A percentile compares a stretch with the other conserved stretches of the same genome.
These are phyloP conservation scores for Dimocarpus longan DNA, from an alignment of 345 rosid genomes.

Conservation along the genomic window DNA sequence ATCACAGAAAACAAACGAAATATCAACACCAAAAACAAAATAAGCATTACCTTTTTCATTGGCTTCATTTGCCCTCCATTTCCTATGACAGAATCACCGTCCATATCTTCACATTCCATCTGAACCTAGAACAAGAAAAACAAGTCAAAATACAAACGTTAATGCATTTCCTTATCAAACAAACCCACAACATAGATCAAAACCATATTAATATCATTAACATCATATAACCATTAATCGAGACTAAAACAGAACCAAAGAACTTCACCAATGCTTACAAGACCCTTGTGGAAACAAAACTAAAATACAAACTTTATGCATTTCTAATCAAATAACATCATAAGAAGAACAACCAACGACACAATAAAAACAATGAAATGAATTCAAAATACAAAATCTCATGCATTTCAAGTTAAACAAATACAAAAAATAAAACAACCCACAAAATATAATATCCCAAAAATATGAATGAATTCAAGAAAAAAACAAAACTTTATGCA, in stretches of 20 bases:
- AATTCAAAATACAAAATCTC: too few relatives aligned
- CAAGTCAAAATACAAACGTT: neutral
- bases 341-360: too few relatives aligned
- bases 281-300: neutral
- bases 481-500: neutral
- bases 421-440: neutral
- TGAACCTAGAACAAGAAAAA: constrained; percentile 48
- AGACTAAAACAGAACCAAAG: neutral
- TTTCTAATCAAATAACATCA: too few relatives aligned
- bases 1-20: neutral
- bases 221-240: neutral
- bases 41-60: constrained; percentile 55
- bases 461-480: too few relatives aligned
- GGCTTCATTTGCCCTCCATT: constrained; percentile 34
- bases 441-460: neutral
- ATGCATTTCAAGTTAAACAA: neutral
- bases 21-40: neutral
- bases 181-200: neutral
- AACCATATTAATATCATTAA: neutral
- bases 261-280: neutral
- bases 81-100: constrained; percentile 19
- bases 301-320: too few relatives aligned
- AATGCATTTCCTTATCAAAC: neutral
- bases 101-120: constrained; percentile 41
- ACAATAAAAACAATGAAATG: neutral